Base-by-base conservation (phyloP, 1,284 basidiomycete species). In the Trichosporon sp. region DNA sequence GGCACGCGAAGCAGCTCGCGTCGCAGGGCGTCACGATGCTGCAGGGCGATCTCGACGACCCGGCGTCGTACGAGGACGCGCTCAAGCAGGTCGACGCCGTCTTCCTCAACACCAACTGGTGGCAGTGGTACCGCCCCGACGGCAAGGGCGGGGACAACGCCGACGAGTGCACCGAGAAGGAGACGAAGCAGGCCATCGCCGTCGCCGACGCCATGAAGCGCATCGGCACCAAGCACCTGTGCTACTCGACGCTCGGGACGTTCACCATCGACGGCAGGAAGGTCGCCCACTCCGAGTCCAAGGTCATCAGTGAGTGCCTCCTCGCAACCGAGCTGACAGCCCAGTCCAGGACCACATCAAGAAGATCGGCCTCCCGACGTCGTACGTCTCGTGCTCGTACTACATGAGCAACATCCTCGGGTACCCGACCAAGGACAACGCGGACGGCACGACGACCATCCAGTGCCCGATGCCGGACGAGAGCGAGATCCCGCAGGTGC, bases 91-190 rank as follows among this genome's bases (percentile, higher is more conserved):
- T 69, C 18, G 71, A 76, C 64, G 72, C 66, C 34, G 72, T 68
- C 2, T 78, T 74, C 62, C 35, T 78, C 68, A 74, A 76, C 63
- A 73, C 70, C 38, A 72, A 76, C 64, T 75, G 76, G 76, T 75
- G 76, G 76, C 65, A 69, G 76, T 72, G 21, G 11, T 31, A 32
- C 25, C 29, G 31, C 6, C 27, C 29, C 2, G 56, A 15, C 56
- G 56, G 29, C 15, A 31, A 31, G 27, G 27, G 56, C 13, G 69
- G 69, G 25, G 27, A 38, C 32, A 67, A 67, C 44, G n/a, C 62
- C n/a, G 53, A 60, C 11, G 66, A 67, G 38, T 66, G 65, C 12
- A 31, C 31, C 13, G 13, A 15, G n/a, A 27, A 8, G 23, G 70
- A 71, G 65, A n/a, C 31, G 1, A 21, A 11, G 13, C 53, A 66